Conservation (phyloP, 176 grass and related monocot species). For the Pontederia paniculata region DNA sequence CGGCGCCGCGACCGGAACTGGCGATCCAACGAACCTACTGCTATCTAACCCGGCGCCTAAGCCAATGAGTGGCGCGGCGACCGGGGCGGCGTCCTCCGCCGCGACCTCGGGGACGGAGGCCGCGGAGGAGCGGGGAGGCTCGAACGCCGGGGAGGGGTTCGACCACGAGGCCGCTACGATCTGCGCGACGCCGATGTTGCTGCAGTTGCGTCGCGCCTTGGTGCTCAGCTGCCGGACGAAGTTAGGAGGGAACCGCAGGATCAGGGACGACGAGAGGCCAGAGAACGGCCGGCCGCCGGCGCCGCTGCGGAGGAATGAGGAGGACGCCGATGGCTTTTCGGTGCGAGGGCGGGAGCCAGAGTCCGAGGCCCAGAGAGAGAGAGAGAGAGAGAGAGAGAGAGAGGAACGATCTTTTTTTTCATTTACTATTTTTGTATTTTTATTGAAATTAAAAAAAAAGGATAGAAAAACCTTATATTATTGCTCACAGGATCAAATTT, state of each 20-base stretch:
- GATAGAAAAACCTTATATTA: too few species aligned
- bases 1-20: constrained; percentile 22
- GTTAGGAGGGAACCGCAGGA: constrained; percentile 74
- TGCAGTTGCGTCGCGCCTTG: constrained; percentile 96
- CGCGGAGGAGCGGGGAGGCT: constrained; percentile 29
- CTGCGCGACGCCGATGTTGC: constrained; percentile 98
- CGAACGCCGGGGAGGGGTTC: constrained; percentile 22
- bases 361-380: background rate
- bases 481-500: too few species aligned
- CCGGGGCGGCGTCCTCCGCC: constrained; percentile 30
- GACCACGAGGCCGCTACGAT: constrained; percentile 97
- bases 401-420: too few species aligned
- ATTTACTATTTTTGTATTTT: too few species aligned
- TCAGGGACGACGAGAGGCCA: constrained; percentile 12
- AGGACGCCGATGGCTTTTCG: constrained; percentile 7
- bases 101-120: constrained; percentile 37
- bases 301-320: constrained; percentile 7
- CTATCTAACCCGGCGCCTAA: constrained; percentile 32
- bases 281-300: constrained; percentile 3
- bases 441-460: too few species aligned
- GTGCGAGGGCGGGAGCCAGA: constrained; percentile 11
- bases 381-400: background rate
- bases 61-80: constrained; percentile 40
- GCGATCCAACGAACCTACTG: constrained; percentile 46
- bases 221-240: constrained; percentile 98